These are phyloP conservation scores for Candida oleophila DNA, from an alignment of 805 yeast species.

Conservation along the genomic window DNA sequence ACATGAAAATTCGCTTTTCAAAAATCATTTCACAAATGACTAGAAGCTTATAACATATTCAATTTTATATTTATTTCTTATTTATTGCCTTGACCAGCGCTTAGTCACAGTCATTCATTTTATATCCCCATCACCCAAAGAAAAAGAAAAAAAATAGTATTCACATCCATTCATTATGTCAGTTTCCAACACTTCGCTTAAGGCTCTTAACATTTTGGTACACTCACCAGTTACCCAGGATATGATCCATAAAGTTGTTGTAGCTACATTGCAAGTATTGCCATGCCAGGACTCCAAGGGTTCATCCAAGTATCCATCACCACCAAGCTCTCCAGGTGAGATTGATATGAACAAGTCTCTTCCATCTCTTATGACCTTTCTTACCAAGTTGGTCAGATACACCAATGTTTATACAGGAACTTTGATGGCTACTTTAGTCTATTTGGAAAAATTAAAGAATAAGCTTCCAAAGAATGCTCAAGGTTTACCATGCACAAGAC, in stretches of 20 bases:
- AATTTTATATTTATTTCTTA: background rate
- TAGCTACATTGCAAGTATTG: slow-evolving; percentile 62
- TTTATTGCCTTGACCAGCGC: too few relatives aligned
- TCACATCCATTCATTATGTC: slow-evolving; percentile 7
- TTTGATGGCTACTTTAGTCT: slow-evolving; percentile 67
- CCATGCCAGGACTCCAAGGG: slow-evolving; percentile 53
- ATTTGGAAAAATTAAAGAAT: slow-evolving; percentile 58
- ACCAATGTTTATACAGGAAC: slow-evolving; percentile 83
- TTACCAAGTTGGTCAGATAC: slow-evolving; percentile 67
- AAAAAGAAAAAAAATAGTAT: too few relatives aligned
- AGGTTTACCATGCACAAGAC: slow-evolving; percentile 78
- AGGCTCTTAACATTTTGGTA: slow-evolving; percentile 60
- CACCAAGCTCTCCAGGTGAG: slow-evolving; percentile 16
- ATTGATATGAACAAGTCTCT: slow-evolving; percentile 40
- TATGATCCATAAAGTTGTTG: slow-evolving; percentile 69
- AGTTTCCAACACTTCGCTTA: slow-evolving; percentile 27
- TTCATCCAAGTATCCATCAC: slow-evolving; percentile 24
- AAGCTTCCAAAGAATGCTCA: slow-evolving; percentile 69
- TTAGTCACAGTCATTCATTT: too few relatives aligned
- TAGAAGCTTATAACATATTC: background rate
- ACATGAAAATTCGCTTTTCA: too few relatives aligned
- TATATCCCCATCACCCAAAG: too few relatives aligned
- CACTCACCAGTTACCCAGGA: slow-evolving; percentile 71
- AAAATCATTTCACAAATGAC: too few relatives aligned
- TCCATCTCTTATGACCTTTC: slow-evolving; percentile 75